Evolutionary conservation across 208 protist species (phyloP).

Genomic region (Wallacemonas collosoma): DNA sequence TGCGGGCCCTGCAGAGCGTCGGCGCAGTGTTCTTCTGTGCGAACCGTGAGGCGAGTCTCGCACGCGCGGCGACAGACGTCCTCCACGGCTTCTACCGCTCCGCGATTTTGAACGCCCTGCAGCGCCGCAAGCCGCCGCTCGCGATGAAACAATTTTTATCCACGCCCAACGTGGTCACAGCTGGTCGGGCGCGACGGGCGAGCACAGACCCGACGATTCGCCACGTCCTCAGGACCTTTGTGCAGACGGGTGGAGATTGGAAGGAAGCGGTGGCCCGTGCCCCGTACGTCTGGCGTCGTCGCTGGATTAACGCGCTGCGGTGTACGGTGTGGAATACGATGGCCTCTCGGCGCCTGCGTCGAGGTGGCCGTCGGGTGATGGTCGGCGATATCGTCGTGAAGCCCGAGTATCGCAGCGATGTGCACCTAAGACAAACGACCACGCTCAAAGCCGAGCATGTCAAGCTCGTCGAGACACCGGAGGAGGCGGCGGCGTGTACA

Average conservation of each 20-base stretch:
- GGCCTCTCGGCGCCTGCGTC: conserved; percentile 65
- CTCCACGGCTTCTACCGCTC: conserved; percentile 84
- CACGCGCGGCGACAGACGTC: conserved; percentile 78
- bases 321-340: conserved; percentile 83
- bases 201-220: conserved; percentile 70
- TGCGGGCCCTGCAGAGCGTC: conserved; percentile 60
- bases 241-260: conserved; percentile 71
- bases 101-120: conserved; percentile 76
- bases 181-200: conserved; percentile 55
- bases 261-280: conserved; percentile 45
- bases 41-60: conserved; percentile 73
- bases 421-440: conserved; percentile 49
- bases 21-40: conserved; percentile 83
- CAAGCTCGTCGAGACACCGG: conserved; percentile 46
- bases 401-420: conserved; percentile 57
- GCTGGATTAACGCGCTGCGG: conserved; percentile 82
- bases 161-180: conserved; percentile 65
- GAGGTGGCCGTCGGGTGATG: conserved; percentile 35
- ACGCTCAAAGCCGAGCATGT: conserved; percentile 85
- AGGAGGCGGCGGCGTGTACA: conserved; percentile 47
- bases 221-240: conserved; percentile 66
- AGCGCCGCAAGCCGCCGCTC: conserved; percentile 57
- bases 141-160: conserved; percentile 66
- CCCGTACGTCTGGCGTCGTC: conserved; percentile 77
- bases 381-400: conserved; percentile 78